A percentile compares a stretch with the other conserved stretches of the same genome.
These are phyloP conservation scores for Epichloe baconii DNA, from an alignment of 2,329 filamentous ascomycete species.

Conservation along the genomic window DNA sequence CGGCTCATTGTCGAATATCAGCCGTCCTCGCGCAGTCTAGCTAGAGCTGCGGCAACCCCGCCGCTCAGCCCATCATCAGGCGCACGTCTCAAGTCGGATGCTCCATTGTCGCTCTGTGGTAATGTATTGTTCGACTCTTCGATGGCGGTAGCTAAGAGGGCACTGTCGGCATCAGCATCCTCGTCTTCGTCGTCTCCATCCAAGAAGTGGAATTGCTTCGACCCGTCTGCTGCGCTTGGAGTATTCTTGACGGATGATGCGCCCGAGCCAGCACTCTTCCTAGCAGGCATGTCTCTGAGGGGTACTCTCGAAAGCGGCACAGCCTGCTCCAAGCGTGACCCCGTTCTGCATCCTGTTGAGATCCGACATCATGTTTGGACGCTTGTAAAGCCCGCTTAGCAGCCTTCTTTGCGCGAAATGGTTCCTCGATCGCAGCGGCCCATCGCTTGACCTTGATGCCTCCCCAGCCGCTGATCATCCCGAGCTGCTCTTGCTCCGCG, in stretches of 20 bases:
- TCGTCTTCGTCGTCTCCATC: constrained; percentile 32
- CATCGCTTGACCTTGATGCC: constrained; percentile 88
- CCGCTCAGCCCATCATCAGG: constrained; percentile 29
- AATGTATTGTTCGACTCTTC: constrained; percentile 32
- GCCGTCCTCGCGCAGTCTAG: constrained; percentile 36
- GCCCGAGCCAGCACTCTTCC: neutral
- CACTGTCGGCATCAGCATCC: constrained; percentile 30
- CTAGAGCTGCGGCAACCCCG: constrained; percentile 48
- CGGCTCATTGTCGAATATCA: constrained; percentile 6
- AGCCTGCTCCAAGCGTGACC: constrained; percentile 23
- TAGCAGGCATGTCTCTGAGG: constrained; percentile 24
- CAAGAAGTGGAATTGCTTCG: constrained; percentile 24
- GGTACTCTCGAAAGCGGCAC: constrained; percentile 27
- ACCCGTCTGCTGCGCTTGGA: constrained; percentile 4
- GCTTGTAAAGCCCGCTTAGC: constrained; percentile 31
- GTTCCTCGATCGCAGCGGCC: constrained; percentile 69
- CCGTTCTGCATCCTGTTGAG: constrained; percentile 9
- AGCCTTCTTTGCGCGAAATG: constrained; percentile 64
- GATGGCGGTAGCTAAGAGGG: constrained; percentile 31
- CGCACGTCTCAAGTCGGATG: constrained; percentile 7
- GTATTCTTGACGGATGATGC: constrained; percentile 1
- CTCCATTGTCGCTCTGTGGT: constrained; percentile 12
- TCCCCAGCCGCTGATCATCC: constrained; percentile 81
- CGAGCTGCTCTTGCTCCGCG: constrained; percentile 73
- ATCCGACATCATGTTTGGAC: constrained; percentile 3